Base-by-base conservation (phyloP, 768 basidiomycete genomes). In the Phylloporus scabripes region DNA sequence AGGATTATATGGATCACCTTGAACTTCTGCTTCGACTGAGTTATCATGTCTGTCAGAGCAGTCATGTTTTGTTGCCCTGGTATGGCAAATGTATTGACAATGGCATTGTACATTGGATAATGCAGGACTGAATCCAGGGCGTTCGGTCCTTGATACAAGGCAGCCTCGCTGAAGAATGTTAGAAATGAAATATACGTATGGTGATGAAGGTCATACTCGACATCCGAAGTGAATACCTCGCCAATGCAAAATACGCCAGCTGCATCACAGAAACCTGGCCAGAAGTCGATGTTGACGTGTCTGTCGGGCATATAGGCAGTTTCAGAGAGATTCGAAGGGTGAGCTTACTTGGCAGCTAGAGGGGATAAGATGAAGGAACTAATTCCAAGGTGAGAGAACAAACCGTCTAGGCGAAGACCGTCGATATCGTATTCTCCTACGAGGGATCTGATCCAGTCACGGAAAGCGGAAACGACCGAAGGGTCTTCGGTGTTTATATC, bases 161-260 rank as follows among this genome's bases (percentile, higher is more conserved):
- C 74, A 20, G 78, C 74, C 6, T 72, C 63, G 29, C 83, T 85
- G 53, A n/a, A 31, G 51, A 9, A 23, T 11, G 18, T 38, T 20
- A 38, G 37, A 21, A 7, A 26, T 21, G 21, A 23, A 18, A 70
- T 68, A 52, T 54, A 51, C 41, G n/a, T n/a, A 40, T 42, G 33
- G 31, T 24, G 14, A n/a, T 23, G 14, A 26, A 15, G 23, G 14
- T 14, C 39, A 3, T 40, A 40, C 39, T 40, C 39, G 23, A 7
- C 23, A 23, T 82, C 70, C 45, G 70, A 62, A 39, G 75, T 76
- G 50, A 79, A 75, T 41, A 93, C 85, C 68, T 92, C 90, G 34
- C 92, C 92, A 46, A 92, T 84, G 59, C 87, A 92, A 69, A 86
- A 92, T 9, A 92, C 85, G 11, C 83, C 87, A 0, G 88, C 86